Conservation (phyloP, 176 grass and related monocot species). For the Cenchrus fungigraminus region DNA sequence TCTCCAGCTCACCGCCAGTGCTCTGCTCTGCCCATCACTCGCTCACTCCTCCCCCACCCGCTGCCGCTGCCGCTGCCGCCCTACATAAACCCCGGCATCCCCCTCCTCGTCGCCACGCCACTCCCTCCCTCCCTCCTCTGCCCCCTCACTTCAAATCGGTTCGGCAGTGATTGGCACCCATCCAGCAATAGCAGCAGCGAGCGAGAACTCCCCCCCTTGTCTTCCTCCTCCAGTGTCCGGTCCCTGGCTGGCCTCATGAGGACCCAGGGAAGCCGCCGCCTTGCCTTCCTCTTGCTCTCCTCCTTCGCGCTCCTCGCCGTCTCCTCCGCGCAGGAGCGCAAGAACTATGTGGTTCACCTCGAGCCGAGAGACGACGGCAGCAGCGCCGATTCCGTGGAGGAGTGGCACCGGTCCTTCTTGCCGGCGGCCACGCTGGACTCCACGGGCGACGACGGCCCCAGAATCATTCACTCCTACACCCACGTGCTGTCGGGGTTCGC, state of each 20-base stretch:
- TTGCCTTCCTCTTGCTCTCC: neutral
- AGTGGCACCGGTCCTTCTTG: conserved; percentile 58
- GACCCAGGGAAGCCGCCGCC: neutral
- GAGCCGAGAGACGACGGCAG: conserved; percentile 27
- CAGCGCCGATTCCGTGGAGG: conserved; percentile 4
- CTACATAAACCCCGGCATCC: conserved; percentile 50
- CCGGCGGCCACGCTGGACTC: conserved; percentile 35
- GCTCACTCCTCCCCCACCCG: conserved; percentile 21
- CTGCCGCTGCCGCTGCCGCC: conserved; percentile 6
- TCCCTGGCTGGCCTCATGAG: neutral
- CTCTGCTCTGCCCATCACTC: conserved; percentile 37
- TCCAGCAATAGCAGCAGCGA: neutral
- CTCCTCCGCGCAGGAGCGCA: conserved; percentile 32
- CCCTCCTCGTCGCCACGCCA: conserved; percentile 20
- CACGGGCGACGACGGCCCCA: neutral
- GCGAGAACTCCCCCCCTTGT: neutral
- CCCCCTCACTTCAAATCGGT: conserved; percentile 18
- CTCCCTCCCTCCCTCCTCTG: neutral
- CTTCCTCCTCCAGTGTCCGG: neutral
- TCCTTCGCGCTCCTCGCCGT: neutral
- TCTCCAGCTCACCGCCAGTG: conserved; percentile 62
- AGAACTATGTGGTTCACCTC: conserved; percentile 69
- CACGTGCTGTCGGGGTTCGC: conserved; percentile 66
- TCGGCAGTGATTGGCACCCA: conserved; percentile 19
- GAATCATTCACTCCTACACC: conserved; percentile 66